These are phyloP conservation scores for Pueraria montana DNA, from an alignment of 306 rosid genomes.

Conservation along the genomic window DNA sequence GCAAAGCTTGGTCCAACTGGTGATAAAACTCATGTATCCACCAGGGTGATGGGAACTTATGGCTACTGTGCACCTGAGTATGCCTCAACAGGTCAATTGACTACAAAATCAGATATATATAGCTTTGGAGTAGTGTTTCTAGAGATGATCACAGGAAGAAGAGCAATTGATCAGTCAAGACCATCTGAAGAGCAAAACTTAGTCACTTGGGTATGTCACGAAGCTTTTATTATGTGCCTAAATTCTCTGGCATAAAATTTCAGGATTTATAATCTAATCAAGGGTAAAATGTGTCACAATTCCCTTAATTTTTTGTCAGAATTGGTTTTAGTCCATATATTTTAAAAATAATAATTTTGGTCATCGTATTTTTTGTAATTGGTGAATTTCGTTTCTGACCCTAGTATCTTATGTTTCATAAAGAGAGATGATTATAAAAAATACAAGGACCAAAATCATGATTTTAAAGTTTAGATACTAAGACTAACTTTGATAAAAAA, in stretches of 20 bases:
- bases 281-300: not conserved
- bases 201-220: conserved; percentile 75
- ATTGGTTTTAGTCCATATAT: not conserved
- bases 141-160: conserved; percentile 89
- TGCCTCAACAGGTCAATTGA: conserved; percentile 83
- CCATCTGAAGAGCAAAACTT: conserved; percentile 77
- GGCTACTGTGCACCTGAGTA: conserved; percentile 99
- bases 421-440: not conserved
- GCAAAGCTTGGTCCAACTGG: conserved; percentile 97
- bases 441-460: not conserved
- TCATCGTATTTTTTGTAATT: not conserved
- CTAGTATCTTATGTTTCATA: not conserved
- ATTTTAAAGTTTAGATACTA: not conserved
- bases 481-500: not conserved
- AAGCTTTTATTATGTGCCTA: not conserved
- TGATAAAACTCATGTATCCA: conserved; percentile 84
- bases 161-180: conserved; percentile 80
- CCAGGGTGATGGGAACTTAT: conserved; percentile 98
- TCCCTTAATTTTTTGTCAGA: not conserved
- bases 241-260: not conserved
- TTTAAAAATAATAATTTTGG: not conserved
- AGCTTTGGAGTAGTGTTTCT: conserved; percentile 90
- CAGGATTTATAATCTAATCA: not conserved
- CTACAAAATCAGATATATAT: conserved; percentile 84
- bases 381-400: not conserved